phyloP scores from a whole-genome alignment of 495 filamentous ascomycete species.

The Neurospora pannonica region DNA sequence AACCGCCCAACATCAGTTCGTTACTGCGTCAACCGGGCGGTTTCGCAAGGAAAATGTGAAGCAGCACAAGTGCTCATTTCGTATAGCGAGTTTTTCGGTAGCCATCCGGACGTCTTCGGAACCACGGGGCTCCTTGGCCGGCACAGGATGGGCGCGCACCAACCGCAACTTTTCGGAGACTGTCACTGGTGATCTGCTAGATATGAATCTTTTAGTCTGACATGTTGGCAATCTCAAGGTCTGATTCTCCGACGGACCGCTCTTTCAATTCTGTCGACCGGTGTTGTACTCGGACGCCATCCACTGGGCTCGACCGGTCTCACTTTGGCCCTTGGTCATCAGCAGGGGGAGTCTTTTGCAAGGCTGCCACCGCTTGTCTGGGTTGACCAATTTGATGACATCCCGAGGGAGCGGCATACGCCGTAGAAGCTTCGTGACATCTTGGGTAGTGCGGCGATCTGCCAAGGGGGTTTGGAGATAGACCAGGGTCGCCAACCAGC shows the following conservation, averaged over 20 bases:
- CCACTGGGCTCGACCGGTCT: neutral
- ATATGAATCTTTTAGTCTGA: neutral
- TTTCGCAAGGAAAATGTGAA: neutral
- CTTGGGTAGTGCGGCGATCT: neutral
- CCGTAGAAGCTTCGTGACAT: neutral
- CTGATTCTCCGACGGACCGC: neutral
- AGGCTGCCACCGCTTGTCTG: neutral
- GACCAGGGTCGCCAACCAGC: neutral
- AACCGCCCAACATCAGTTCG: neutral
- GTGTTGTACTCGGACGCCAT: neutral
- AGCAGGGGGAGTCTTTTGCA: neutral
- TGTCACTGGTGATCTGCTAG: neutral
- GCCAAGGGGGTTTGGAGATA: neutral
- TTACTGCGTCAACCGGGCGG: neutral
- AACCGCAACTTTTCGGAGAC: neutral
- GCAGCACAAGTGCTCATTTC: neutral
- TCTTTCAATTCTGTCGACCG: neutral
- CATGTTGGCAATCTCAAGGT: neutral
- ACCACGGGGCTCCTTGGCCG: neutral
- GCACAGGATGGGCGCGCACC: neutral
- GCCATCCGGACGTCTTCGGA: neutral
- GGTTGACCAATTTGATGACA: neutral
- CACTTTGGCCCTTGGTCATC: neutral
- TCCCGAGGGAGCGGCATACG: neutral
- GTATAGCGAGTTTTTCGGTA: neutral